Evolutionary conservation across 2,329 filamentous ascomycete species (phyloP).

Genomic region (Diaporthe nobilis): DNA sequence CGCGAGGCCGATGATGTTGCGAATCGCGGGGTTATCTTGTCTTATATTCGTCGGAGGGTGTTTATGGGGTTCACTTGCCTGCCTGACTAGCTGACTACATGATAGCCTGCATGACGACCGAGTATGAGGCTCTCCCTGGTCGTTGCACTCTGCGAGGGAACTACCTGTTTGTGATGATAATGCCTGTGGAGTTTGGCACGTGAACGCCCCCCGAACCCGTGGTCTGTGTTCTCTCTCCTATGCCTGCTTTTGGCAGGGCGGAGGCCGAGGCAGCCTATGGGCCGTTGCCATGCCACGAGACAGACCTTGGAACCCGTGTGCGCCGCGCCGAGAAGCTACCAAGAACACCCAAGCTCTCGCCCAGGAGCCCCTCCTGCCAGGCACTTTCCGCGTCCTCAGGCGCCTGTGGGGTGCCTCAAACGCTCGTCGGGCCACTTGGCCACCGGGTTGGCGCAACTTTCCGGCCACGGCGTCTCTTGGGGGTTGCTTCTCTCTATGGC

Average conservation of each 20-base stretch:
- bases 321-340: conserved; percentile 17
- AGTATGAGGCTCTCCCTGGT: not conserved
- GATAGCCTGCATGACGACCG: not conserved
- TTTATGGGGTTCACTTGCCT: not conserved
- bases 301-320: not conserved
- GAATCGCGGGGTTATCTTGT: not conserved
- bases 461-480: not conserved
- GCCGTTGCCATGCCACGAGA: not conserved
- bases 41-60: not conserved
- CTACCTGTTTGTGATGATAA: not conserved
- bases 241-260: not conserved
- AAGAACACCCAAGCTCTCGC: conserved; percentile 10
- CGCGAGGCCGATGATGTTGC: not conserved
- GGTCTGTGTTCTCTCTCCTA: conserved; percentile 11
- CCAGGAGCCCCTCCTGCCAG: not conserved
- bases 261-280: not conserved
- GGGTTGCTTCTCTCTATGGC: not conserved
- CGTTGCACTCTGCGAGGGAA: not conserved
- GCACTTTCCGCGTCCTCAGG: not conserved
- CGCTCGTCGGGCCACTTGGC: not conserved
- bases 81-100: not conserved
- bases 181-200: not conserved
- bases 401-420: conserved; percentile 1
- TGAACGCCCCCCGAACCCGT: not conserved
- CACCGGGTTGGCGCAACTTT: not conserved